These are phyloP conservation scores for Vitis riparia DNA, from an alignment of 164 flowering plant species.

Conservation along the genomic window DNA sequence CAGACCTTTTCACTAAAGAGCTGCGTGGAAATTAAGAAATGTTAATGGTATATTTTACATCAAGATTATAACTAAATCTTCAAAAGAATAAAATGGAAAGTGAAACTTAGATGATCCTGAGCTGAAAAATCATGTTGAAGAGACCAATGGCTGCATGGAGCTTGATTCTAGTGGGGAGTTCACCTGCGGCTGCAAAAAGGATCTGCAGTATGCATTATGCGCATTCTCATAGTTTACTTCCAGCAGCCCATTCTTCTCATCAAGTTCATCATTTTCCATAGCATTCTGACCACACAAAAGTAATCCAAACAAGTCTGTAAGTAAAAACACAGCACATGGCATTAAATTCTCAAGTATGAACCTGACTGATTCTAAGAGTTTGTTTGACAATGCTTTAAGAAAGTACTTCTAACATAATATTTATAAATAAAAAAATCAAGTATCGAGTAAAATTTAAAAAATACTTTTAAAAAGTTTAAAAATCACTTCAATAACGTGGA, in stretches of 20 bases:
- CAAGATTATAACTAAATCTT: too few relatives aligned
- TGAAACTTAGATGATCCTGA: too few relatives aligned
- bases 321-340: not conserved
- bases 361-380: not conserved
- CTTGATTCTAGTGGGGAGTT: constrained; percentile 27
- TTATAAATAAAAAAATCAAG: too few relatives aligned
- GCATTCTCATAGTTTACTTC: constrained; percentile 42
- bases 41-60: too few relatives aligned
- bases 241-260: constrained; percentile 35
- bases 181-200: constrained; percentile 38
- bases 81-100: too few relatives aligned
- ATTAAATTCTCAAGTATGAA: not conserved
- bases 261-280: constrained; percentile 59
- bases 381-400: too few relatives aligned
- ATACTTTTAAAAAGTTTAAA: too few relatives aligned
- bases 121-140: constrained; percentile 8
- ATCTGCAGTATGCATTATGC: constrained; percentile 51
- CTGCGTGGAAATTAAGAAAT: too few relatives aligned
- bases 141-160: constrained; percentile 37
- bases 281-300: constrained; percentile 45
- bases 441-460: too few relatives aligned
- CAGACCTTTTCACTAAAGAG: too few relatives aligned
- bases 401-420: too few relatives aligned
- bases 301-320: not conserved
- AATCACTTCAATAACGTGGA: too few relatives aligned